Base-by-base conservation (phyloP, 1,139 yeast species). In the Candida sp. region DNA sequence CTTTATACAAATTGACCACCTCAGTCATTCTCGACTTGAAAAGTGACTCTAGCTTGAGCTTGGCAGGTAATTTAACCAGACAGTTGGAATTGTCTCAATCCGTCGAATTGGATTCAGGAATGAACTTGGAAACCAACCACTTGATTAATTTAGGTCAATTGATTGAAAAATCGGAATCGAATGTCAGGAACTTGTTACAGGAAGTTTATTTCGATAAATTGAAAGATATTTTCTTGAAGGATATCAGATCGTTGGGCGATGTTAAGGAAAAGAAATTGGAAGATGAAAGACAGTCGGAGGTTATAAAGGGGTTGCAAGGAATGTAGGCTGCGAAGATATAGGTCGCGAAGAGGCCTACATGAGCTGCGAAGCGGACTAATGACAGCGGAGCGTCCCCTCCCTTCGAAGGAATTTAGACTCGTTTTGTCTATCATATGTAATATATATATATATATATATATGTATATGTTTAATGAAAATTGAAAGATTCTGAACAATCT, bases 201-300 rank as follows among this genome's bases (percentile, higher is more conserved):
- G 96, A 89, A 50, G 98, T 93, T 23, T 93, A 93, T 62, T 93
- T 93, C 60, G 98, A 95, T 57, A 93, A 93, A 69, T 87, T 96
- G 33, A 83, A 88, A 58, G 97, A 91, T 59, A 84, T 91, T 42
- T 68, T 88, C 53, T 66, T 72, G 57, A 73, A 71, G 41, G 96
- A 87, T 58, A 71, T 88, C 54, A 75, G 96, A 56, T 75, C 84
- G 7, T 59, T 77, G 33, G 77, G 77, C 7, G 73, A 70, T 39
- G 54, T 71, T 33, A 58, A 64, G 5, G 65, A 60, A 5, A 70
- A 70, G 50, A 66, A 64, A 36, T 65, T 60, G 21, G 81, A 75
- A 38, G 66, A 61, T 45, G 52, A 53, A 41, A 75, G 61, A 54
- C 87, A 81, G 34, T 57, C 70, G 15, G 79, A 77, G 46, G 58